A percentile compares a stretch with the other conserved stretches of the same genome.
Evolutionary conservation across 352 stramenopile species (phyloP).

Genomic region (Peronospora belbahrii): DNA sequence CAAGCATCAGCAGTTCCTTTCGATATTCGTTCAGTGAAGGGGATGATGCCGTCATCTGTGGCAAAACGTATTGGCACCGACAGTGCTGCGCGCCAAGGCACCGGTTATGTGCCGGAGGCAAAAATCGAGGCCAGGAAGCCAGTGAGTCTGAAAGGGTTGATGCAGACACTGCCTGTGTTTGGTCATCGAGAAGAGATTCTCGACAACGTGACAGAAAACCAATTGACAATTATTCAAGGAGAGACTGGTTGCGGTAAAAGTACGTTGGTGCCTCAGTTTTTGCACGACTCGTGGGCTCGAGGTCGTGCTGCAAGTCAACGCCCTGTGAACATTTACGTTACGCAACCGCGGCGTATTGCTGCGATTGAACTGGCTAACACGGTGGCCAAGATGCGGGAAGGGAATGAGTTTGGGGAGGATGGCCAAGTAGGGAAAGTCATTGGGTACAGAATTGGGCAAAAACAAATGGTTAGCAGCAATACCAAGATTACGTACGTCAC

Average conservation of each 20-base stretch:
- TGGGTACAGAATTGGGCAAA: slow-evolving; percentile 85
- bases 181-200: slow-evolving; percentile 83
- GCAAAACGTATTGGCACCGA: slow-evolving; percentile 28
- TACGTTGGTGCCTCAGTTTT: slow-evolving; percentile 90
- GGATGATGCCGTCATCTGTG: slow-evolving; percentile 35
- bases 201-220: slow-evolving; percentile 66
- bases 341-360: slow-evolving; percentile 92
- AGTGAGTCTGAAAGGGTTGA: slow-evolving; percentile 36
- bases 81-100: slow-evolving; percentile 16
- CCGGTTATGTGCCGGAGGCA: slow-evolving; percentile 4
- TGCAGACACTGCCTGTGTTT: slow-evolving; percentile 84
- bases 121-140: slow-evolving; percentile 13
- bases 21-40: slow-evolving; percentile 16
- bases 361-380: slow-evolving; percentile 82
- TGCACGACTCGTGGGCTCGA: slow-evolving; percentile 69
- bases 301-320: slow-evolving; percentile 26
- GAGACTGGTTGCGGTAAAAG: slow-evolving; percentile 96
- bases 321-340: slow-evolving; percentile 92
- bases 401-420: slow-evolving; percentile 58
- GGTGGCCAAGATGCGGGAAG: slow-evolving; percentile 89
- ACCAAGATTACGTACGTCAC: slow-evolving; percentile 95
- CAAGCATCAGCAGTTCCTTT: slow-evolving; percentile 14
- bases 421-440: slow-evolving; percentile 57
- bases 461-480: slow-evolving; percentile 81
- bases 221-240: slow-evolving; percentile 89